Percentiles rank a stretch among this genome's conserved stretches.
Conservation (phyloP, 75 land plant species). For the Cupressus sempervirens region DNA sequence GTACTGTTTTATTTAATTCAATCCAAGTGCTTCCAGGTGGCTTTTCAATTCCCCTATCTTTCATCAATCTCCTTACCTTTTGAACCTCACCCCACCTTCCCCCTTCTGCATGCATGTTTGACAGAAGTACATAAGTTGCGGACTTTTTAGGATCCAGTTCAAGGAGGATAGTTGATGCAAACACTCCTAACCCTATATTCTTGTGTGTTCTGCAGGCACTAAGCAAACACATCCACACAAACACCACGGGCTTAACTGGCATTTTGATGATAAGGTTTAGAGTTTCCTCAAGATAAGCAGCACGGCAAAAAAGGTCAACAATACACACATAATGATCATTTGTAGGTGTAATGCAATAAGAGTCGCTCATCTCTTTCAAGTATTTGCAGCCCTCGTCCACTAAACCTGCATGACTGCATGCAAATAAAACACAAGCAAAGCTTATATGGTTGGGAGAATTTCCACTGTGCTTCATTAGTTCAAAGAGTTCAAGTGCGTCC, state of each 20-base stretch:
- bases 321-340: not conserved
- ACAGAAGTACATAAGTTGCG: not conserved
- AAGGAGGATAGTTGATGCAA: not conserved
- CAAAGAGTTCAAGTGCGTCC: not conserved
- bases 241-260: not conserved
- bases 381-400: not conserved
- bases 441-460: not conserved
- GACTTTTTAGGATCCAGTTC: not conserved
- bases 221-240: not conserved
- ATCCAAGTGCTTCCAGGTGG: constrained; percentile 13
- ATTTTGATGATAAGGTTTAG: not conserved
- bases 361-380: not conserved
- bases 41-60: not conserved
- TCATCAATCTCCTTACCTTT: not conserved
- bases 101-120: not conserved
- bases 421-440: not conserved
- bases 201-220: not conserved
- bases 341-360: not conserved
- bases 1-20: constrained; percentile 25
- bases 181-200: not conserved
- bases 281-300: not conserved
- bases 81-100: not conserved
- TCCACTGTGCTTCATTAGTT: not conserved
- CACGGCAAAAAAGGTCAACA: not conserved
- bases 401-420: not conserved